Conservation (phyloP, 2,329 filamentous ascomycete genomes). For the Aspergillus sp. region DNA sequence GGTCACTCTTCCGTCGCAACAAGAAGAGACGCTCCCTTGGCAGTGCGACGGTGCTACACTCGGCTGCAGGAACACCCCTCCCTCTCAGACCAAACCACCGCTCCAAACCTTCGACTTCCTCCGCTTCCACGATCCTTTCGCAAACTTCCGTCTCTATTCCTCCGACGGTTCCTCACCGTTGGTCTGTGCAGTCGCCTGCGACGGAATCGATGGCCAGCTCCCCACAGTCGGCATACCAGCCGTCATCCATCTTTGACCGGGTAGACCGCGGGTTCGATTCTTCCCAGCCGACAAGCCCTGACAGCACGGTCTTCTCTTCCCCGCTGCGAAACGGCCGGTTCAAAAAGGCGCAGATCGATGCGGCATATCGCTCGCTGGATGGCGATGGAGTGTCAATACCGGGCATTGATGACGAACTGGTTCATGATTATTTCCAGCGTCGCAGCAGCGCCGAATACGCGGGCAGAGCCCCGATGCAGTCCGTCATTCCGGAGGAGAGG, state of each 20-base stretch:
- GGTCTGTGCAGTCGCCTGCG: constrained; percentile 44
- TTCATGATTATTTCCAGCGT: constrained; percentile 4
- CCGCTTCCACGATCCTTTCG: constrained; percentile 62
- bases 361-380: constrained; percentile 49
- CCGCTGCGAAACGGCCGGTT: constrained; percentile 66
- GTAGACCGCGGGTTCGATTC: constrained; percentile 64
- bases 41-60: constrained; percentile 52
- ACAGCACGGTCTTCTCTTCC: constrained; percentile 66
- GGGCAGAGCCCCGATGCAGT: constrained; percentile 28
- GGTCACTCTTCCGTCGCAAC: constrained; percentile 54
- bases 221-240: constrained; percentile 71
- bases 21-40: constrained; percentile 73
- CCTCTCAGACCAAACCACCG: constrained; percentile 38
- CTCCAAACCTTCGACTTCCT: constrained; percentile 44
- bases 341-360: constrained; percentile 59
- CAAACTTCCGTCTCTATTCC: constrained; percentile 62
- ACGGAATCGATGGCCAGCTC: constrained; percentile 74
- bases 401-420: constrained; percentile 22
- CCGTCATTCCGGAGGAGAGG: constrained; percentile 43
- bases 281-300: constrained; percentile 78
- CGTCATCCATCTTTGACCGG: constrained; percentile 77
- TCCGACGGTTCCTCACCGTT: constrained; percentile 44
- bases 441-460: constrained; percentile 11
- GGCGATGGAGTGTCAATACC: constrained; percentile 10
- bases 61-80: constrained; percentile 29